Evolutionary conservation across 345 rosid genomes (phyloP), one percentile per base, ranked within the genome.

Genomic region (Eucalyptus globulus): DNA sequence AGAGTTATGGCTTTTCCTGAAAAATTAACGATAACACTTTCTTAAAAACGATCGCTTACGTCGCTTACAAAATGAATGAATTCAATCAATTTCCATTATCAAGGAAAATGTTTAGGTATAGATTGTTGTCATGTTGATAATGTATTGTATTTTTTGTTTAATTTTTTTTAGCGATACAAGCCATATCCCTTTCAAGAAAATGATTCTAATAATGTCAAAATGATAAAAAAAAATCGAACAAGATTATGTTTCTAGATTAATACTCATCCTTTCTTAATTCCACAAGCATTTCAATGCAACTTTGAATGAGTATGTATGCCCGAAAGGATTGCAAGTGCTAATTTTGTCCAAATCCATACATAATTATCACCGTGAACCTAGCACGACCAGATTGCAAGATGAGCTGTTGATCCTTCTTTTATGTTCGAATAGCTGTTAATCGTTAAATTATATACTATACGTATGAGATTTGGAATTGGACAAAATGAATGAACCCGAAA

Each of bases 241-340:
- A 4, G 47, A 11, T 26, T 40, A 21, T 37, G 83, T 76, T 11
- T 76, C 83, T 76, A 40, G 47, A 37, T 95, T 93, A 5, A 37
- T 43, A 37, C 11, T 37, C 27, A 40, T 76, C 83, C 27, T 12
- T 76, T 37, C 83, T 21, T 3, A 11, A 11, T 76, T 37, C 83
- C 47, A 10, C 83, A 37, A 76, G 83, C 83, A 76, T 44, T 76
- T 26, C 85, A 40, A 21, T 21, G 85, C 27, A 76, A 76, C 85
- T 40, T 76, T 40, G 85, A 76, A 76, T 22, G 27, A 10, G 19
- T 69, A 69, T 76, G 47, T 40, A 76, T 40, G 85, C 47, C 83
- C 15, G 27, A 76, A 26, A 37, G 85, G 85, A 40, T 21, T 76
- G 13, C 47, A 21, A 76, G 47, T 40, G 47, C 43, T 40, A 6